Conservation (phyloP, 768 basidiomycete genomes). For the Asterophora lycoperdoides region DNA sequence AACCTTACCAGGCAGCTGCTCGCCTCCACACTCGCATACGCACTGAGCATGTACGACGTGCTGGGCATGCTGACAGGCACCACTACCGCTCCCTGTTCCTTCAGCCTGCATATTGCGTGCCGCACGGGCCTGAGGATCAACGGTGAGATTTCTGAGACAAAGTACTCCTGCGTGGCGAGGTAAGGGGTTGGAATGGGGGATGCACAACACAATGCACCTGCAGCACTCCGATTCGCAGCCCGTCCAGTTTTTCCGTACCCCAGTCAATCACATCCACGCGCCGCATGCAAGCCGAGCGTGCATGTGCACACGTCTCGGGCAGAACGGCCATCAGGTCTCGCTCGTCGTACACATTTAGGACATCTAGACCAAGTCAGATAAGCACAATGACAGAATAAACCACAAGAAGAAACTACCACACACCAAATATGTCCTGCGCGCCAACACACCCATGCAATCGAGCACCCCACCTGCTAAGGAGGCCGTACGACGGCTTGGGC, state of each 20-base stretch:
- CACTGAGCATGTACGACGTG: slow-evolving; percentile 70
- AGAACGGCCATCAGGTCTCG: slow-evolving; percentile 74
- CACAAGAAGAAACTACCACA: too few species aligned
- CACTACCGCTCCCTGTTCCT: slow-evolving; percentile 57
- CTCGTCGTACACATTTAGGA: slow-evolving; percentile 53
- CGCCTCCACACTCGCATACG: slow-evolving; percentile 92
- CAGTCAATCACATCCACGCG: slow-evolving; percentile 12
- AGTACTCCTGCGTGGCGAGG: slow-evolving; percentile 56
- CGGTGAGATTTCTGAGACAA: slow-evolving; percentile 62
- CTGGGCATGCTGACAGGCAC: slow-evolving; percentile 71
- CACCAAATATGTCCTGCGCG: slow-evolving; percentile 62
- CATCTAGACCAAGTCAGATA: slow-evolving; percentile 27
- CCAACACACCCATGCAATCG: slow-evolving; percentile 89
- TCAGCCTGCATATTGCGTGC: slow-evolving; percentile 35
- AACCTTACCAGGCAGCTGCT: slow-evolving; percentile 89
- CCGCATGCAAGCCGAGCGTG: slow-evolving; percentile 12
- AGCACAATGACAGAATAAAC: too few species aligned
- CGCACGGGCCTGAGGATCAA: slow-evolving; percentile 44
- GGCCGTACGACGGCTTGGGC: slow-evolving; percentile 91
- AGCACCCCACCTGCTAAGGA: slow-evolving; percentile 90
- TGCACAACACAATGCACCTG: slow-evolving; percentile 37
- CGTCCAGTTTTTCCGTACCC: slow-evolving; percentile 29
- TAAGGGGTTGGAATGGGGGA: background rate
- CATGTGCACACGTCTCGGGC: slow-evolving; percentile 27
- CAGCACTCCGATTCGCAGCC: slow-evolving; percentile 73